A percentile compares a stretch with the other conserved stretches of the same genome.
Conservation (phyloP, 192 early-diverging fungal species). For the Pilobolus umbonatus region DNA sequence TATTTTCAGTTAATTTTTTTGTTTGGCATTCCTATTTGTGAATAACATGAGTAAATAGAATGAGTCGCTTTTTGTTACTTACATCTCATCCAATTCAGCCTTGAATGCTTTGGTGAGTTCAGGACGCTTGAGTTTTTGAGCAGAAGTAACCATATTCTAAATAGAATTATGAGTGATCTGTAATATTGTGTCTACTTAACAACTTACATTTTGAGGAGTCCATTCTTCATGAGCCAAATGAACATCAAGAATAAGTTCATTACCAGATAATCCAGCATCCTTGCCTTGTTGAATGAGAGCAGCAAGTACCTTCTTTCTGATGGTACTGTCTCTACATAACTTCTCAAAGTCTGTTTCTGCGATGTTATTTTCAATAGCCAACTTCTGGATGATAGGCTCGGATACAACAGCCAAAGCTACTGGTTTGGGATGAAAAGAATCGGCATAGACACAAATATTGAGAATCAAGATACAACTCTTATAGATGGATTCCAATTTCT, state of each 20-base stretch:
- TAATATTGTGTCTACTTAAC: slow-evolving; percentile 13
- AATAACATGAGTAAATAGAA: not conserved
- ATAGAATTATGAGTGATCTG: not conserved
- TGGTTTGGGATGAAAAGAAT: slow-evolving; percentile 63
- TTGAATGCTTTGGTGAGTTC: slow-evolving; percentile 66
- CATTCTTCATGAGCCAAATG: slow-evolving; percentile 70
- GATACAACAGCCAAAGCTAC: slow-evolving; percentile 71
- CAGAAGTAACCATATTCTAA: slow-evolving; percentile 67
- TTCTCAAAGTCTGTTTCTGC: slow-evolving; percentile 43
- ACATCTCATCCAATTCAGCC: slow-evolving; percentile 49
- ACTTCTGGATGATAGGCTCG: slow-evolving; percentile 49
- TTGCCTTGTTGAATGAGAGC: slow-evolving; percentile 53
- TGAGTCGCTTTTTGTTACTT: slow-evolving; percentile 10
- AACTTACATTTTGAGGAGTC: slow-evolving; percentile 78
- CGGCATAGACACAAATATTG: slow-evolving; percentile 74
- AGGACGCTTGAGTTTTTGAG: slow-evolving; percentile 83
- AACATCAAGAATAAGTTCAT: slow-evolving; percentile 69
- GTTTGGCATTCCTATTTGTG: slow-evolving; percentile 5
- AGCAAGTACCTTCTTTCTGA: slow-evolving; percentile 46
- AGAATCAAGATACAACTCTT: slow-evolving; percentile 61
- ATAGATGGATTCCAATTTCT: slow-evolving; percentile 90
- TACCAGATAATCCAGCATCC: slow-evolving; percentile 56
- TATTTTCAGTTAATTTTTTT: slow-evolving; percentile 12
- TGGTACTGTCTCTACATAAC: slow-evolving; percentile 49
- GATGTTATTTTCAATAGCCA: slow-evolving; percentile 44